Percentiles rank a stretch among this genome's conserved stretches.
These are phyloP conservation scores for Prosopis cineraria DNA, from an alignment of 306 rosid species.

Conservation along the genomic window DNA sequence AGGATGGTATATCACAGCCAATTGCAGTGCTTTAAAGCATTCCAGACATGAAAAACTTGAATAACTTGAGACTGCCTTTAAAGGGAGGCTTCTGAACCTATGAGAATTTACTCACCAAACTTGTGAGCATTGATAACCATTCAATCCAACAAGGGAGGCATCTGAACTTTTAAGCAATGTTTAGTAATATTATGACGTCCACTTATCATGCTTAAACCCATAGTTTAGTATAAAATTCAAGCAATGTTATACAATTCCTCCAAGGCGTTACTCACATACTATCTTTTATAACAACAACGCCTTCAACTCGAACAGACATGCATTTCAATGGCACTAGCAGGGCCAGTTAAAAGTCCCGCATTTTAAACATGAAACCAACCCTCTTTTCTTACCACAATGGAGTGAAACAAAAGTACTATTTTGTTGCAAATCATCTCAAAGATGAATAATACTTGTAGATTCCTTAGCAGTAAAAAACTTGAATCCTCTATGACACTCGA, in stretches of 20 bases:
- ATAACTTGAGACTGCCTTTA: constrained; percentile 2
- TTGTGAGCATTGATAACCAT: not conserved
- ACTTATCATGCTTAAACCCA: not conserved
- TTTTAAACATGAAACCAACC: not conserved
- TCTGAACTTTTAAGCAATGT: not conserved
- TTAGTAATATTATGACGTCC: not conserved
- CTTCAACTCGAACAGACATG: constrained; percentile 18
- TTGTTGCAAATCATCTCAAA: constrained; percentile 7
- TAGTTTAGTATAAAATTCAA: too few species aligned
- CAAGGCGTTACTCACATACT: not conserved
- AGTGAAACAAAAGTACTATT: not conserved
- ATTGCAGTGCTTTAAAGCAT: constrained; percentile 21
- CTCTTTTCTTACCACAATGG: not conserved
- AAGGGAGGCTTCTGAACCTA: not conserved
- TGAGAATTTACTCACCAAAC: constrained; percentile 29
- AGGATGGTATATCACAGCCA: constrained; percentile 4
- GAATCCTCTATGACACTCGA: not conserved
- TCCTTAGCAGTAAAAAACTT: not conserved
- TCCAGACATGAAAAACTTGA: not conserved
- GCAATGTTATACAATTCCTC: not conserved
- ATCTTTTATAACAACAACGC: not conserved
- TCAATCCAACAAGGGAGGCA: constrained; percentile 20
- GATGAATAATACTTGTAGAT: not conserved
- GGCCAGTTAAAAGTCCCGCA: not conserved
- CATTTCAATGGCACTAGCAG: not conserved